These are phyloP conservation scores for Boletus semigastroideus DNA, from an alignment of 1,284 basidiomycete species.

Conservation along the genomic window DNA sequence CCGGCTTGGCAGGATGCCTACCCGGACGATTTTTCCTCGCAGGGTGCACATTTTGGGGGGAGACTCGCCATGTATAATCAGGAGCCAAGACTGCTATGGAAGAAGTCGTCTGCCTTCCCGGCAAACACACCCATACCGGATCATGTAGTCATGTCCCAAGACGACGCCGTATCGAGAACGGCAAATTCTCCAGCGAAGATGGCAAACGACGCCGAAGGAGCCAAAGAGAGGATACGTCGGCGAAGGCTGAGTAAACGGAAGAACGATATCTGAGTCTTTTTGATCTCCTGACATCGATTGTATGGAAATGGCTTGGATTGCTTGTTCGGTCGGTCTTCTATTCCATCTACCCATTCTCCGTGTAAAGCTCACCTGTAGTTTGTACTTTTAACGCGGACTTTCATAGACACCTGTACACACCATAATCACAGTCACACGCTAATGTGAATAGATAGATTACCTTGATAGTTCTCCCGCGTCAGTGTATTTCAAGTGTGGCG, in stretches of 20 bases:
- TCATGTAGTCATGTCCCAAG: conserved; percentile 17
- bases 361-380: conserved; percentile 4
- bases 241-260: conserved; percentile 36
- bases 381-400: conserved; percentile 15
- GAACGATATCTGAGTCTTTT: conserved; percentile 25
- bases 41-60: conserved; percentile 6
- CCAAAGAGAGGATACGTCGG: conserved; percentile 28
- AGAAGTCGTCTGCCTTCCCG: conserved; percentile 27
- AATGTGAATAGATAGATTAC: conserved; percentile 1
- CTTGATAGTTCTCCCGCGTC: conserved; percentile 4
- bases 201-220: conserved; percentile 19
- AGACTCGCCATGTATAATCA: conserved; percentile 8
- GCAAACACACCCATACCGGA: conserved; percentile 26
- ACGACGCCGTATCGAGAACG: conserved; percentile 10
- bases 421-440: conserved; percentile 4
- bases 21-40: conserved; percentile 4
- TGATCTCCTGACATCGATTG: conserved; percentile 7
- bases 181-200: conserved; percentile 10
- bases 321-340: conserved; percentile 25
- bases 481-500: conserved; percentile 1
- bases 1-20: conserved; percentile 6
- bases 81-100: conserved; percentile 24
- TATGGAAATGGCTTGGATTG: conserved; percentile 24
- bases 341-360: conserved; percentile 11
- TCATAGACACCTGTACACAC: conserved; percentile 2